These are phyloP conservation scores for Phytophthora sansomeana DNA, from an alignment of 352 stramenopile genomes.

Conservation along the genomic window DNA sequence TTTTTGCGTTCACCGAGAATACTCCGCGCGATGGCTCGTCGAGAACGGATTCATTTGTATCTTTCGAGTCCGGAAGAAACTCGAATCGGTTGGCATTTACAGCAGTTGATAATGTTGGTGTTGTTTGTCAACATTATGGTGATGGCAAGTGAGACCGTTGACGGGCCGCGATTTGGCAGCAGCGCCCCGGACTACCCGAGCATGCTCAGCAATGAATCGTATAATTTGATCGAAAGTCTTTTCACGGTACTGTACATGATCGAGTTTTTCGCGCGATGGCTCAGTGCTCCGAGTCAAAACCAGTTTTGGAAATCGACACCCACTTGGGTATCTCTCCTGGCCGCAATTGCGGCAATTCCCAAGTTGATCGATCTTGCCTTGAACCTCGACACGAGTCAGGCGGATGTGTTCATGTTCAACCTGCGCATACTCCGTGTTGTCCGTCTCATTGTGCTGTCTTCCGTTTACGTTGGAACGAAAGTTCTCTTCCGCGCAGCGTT, in stretches of 20 bases:
- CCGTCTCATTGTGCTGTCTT: constrained; percentile 43
- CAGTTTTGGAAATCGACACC: constrained; percentile 42
- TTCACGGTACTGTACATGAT: constrained; percentile 57
- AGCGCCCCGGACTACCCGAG: constrained; percentile 54
- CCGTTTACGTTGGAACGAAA: constrained; percentile 55
- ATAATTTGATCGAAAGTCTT: constrained; percentile 23
- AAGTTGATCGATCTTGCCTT: constrained; percentile 17
- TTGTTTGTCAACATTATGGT: constrained; percentile 48
- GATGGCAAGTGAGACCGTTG: constrained; percentile 56
- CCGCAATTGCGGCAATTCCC: constrained; percentile 41
- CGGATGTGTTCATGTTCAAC: constrained; percentile 33
- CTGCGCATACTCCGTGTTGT: constrained; percentile 49
- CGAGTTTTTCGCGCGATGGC: constrained; percentile 51
- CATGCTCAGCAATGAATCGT: constrained; percentile 35
- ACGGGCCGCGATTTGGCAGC: constrained; percentile 57
- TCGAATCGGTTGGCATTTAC: constrained; percentile 44
- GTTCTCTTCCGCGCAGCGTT: constrained; percentile 46
- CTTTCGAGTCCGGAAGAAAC: constrained; percentile 53
- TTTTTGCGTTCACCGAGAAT: constrained; percentile 23
- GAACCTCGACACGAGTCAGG: neutral
- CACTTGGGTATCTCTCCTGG: constrained; percentile 46
- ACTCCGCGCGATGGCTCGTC: constrained; percentile 43
- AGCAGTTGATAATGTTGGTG: constrained; percentile 45
- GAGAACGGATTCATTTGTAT: constrained; percentile 47
- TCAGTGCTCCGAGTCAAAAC: constrained; percentile 29